phyloP scores from a whole-genome alignment of 2,329 filamentous ascomycete species.

The Cryphonectria japonica region DNA sequence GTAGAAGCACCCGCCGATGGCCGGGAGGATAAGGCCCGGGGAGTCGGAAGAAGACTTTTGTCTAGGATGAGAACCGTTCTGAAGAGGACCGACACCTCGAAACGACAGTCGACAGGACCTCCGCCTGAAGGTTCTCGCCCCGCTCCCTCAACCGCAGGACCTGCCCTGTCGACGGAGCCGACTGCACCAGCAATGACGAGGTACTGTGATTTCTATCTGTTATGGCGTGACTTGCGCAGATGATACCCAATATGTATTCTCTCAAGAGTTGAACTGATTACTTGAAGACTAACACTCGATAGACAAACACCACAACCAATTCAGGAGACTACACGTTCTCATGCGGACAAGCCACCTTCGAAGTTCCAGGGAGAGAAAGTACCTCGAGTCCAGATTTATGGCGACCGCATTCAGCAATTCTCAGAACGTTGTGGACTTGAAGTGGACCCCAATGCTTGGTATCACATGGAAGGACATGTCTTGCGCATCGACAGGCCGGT shows the following conservation, averaged over 20 bases:
- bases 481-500: slow-evolving; percentile 75
- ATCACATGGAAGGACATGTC: slow-evolving; percentile 57
- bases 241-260: too few species aligned
- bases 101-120: slow-evolving; percentile 33
- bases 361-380: slow-evolving; percentile 40
- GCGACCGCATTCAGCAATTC: slow-evolving; percentile 60
- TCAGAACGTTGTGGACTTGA: slow-evolving; percentile 60
- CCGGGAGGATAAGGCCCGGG: slow-evolving; percentile 50
- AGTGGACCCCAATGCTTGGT: slow-evolving; percentile 58
- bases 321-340: slow-evolving; percentile 31
- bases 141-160: background rate
- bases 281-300: slow-evolving; percentile 2
- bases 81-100: slow-evolving; percentile 46
- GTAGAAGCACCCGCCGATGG: slow-evolving; percentile 43
- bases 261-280: background rate
- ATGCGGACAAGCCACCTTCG: slow-evolving; percentile 28
- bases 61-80: slow-evolving; percentile 56
- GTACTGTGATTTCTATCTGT: slow-evolving; percentile 5
- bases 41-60: slow-evolving; percentile 49
- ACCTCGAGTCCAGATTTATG: slow-evolving; percentile 55
- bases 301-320: slow-evolving; percentile 15
- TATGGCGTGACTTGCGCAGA: background rate
- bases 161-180: slow-evolving; percentile 6
- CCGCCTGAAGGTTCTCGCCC: slow-evolving; percentile 1
- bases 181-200: slow-evolving; percentile 13